These are phyloP conservation scores for Ricinus communis DNA, from an alignment of 345 rosid species.

Conservation along the genomic window DNA sequence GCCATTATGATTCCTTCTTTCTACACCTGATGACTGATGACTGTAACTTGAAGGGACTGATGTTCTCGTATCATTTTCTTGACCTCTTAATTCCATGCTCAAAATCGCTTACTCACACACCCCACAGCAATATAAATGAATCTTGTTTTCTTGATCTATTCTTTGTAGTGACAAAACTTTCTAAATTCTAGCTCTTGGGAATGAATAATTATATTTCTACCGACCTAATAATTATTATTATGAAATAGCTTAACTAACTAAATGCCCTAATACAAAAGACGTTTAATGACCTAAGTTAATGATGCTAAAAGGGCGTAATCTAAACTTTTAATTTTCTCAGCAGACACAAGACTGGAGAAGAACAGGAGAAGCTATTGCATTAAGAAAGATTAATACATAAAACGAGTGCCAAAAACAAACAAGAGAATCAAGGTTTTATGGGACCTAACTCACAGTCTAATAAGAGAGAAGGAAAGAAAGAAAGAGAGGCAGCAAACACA, in stretches of 20 bases:
- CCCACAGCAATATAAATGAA: not conserved
- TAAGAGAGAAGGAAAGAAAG: not conserved
- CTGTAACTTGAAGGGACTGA: constrained; percentile 29
- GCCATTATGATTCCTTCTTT: constrained; percentile 49
- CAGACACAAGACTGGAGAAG: not conserved
- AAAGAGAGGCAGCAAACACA: constrained; percentile 20
- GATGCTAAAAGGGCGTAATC: not conserved
- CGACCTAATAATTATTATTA: not conserved
- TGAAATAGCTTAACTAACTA: constrained; percentile 5
- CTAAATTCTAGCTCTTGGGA: too few relatives aligned
- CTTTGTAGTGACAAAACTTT: not conserved
- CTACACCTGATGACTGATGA: constrained; percentile 33
- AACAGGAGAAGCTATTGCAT: not conserved
- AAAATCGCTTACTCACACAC: too few relatives aligned
- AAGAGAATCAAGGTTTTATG: constrained; percentile 22
- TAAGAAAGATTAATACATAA: not conserved
- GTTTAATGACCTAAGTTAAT: not conserved
- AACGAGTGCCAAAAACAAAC: constrained; percentile 19
- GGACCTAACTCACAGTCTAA: constrained; percentile 30
- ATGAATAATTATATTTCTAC: too few relatives aligned
- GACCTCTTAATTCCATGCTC: constrained; percentile 46
- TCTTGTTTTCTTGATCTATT: constrained; percentile 3
- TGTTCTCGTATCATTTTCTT: constrained; percentile 39
- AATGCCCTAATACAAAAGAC: not conserved
- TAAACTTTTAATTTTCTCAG: not conserved